phyloP scores from a whole-genome alignment of 352 stramenopile genomes.

The Pythium periplocum region DNA sequence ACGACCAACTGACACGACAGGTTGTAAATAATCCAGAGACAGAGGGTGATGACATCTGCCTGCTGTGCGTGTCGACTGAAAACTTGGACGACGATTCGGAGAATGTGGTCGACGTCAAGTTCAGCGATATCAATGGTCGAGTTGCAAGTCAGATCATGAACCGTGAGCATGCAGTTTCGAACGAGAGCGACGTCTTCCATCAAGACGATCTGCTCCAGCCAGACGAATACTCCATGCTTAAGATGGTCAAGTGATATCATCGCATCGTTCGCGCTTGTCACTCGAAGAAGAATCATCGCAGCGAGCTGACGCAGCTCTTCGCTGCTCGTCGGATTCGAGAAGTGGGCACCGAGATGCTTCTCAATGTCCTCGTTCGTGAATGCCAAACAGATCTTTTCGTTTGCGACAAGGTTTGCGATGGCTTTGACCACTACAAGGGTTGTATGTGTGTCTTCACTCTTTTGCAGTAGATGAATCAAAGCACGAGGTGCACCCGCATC shows the following conservation, averaged over 20 bases:
- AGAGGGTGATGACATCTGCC: conserved; percentile 55
- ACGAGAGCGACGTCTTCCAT: conserved; percentile 73
- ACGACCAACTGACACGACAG: conserved; percentile 51
- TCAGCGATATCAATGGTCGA: conserved; percentile 43
- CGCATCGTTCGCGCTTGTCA: conserved; percentile 68
- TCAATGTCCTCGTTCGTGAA: conserved; percentile 74
- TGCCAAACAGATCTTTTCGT: conserved; percentile 66
- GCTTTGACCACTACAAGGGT: conserved; percentile 59
- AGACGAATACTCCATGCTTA: conserved; percentile 56
- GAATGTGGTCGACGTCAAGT: conserved; percentile 55
- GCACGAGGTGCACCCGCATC: conserved; percentile 60
- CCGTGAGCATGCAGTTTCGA: conserved; percentile 71
- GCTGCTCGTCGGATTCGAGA: conserved; percentile 33
- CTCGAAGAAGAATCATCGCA: conserved; percentile 64
- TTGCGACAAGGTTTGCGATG: conserved; percentile 72
- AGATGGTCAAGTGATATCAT: conserved; percentile 60
- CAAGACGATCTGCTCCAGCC: conserved; percentile 78
- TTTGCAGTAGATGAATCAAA: conserved; percentile 54
- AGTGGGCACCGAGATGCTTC: conserved; percentile 49
- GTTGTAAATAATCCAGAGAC: conserved; percentile 72
- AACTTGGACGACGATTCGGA: conserved; percentile 64
- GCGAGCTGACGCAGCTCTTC: conserved; percentile 57
- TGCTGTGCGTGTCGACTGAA: conserved; percentile 40
- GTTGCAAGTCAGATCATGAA: conserved; percentile 65
- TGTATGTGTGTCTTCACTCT: conserved; percentile 29